phyloP scores from a whole-genome alignment of 1,284 basidiomycete species.

The Malassezia pachydermatis region DNA sequence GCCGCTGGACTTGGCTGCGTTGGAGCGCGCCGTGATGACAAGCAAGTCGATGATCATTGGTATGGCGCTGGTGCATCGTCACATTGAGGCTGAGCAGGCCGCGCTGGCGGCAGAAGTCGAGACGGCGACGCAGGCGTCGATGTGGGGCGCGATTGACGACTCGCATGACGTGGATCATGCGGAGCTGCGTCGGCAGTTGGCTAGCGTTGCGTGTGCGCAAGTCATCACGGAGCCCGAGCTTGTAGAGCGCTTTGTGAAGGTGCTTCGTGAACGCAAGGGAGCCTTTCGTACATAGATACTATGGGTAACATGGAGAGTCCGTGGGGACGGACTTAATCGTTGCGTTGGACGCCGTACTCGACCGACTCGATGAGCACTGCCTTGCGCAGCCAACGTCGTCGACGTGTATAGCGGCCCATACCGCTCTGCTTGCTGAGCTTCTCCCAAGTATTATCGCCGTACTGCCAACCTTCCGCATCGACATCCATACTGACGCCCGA shows the following conservation, averaged over 20 bases:
- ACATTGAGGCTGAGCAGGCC: slow-evolving; percentile 64
- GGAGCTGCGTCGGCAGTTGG: slow-evolving; percentile 76
- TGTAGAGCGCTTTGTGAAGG: slow-evolving; percentile 10
- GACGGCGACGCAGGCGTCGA: slow-evolving; percentile 83
- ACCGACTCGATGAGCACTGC: slow-evolving; percentile 48
- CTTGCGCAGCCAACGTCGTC: slow-evolving; percentile 49
- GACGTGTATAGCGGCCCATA: slow-evolving; percentile 58
- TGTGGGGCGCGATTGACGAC: slow-evolving; percentile 98
- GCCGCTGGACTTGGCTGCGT: slow-evolving; percentile 52
- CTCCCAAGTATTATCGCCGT: slow-evolving; percentile 94
- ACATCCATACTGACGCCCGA: slow-evolving; percentile 51
- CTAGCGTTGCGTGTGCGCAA: slow-evolving; percentile 27
- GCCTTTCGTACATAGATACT: slow-evolving; percentile 10
- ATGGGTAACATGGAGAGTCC: no score
- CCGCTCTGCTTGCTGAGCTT: slow-evolving; percentile 64
- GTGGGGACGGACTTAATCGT: background rate
- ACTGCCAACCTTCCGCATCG: slow-evolving; percentile 83
- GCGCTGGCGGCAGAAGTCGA: slow-evolving; percentile 79
- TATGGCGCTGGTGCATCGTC: slow-evolving; percentile 68
- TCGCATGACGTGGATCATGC: slow-evolving; percentile 70
- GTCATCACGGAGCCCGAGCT: slow-evolving; percentile 10
- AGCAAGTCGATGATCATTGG: slow-evolving; percentile 86
- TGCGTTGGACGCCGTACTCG: slow-evolving; percentile 25
- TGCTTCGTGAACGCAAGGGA: slow-evolving; percentile 3
- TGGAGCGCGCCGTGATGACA: slow-evolving; percentile 80